Base-by-base conservation (phyloP, 306 rosid species). In the Dryas alaskensis region DNA sequence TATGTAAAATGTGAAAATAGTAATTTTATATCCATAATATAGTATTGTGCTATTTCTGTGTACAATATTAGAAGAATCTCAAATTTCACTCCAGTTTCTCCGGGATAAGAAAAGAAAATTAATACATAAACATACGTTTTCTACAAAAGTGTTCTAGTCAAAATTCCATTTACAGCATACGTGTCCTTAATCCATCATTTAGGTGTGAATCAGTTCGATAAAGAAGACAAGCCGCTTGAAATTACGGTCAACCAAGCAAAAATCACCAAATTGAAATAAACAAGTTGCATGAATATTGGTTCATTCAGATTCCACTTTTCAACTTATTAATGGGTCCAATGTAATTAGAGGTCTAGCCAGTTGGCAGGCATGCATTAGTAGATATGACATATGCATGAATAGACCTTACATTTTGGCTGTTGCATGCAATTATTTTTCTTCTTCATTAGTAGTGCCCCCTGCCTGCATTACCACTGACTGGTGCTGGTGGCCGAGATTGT, bases 311-410 rank as follows among this genome's bases (percentile, higher is more conserved):
- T 46, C 55, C 70, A 66, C n/a, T 1, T 31, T 0, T 45, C 14
- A 9, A 48, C 4, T 6, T 6, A 19, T 57, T 5, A 5, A 5
- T 17, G 39, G 11, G 2, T 22, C 10, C 40, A 57, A 57, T 7
- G 11, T 8, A 6, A 17, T 57, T 57, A 6, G 39, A 17, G 31
- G 61, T 57, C 22, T 40, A 37, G 39, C 46, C 66, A 13, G 6
- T 42, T 10, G 27, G 25, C 8, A 4, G 3, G 14, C 31, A 5
- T 31, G 27, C 7, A 37, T 39, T 4, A 31, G 37, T 31, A 31
- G 37, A 42, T 16, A 16, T 63, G 50, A 63, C 67, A 63, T 25
- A 46, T 17, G 70, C 70, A 8, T 46, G 70, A 65, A 50, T 68
- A 58, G 75, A 58, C 66, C 10, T 47, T 0, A 48, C 5, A 47